Percentiles rank a stretch among this genome's conserved stretches.
Conservation (phyloP, 2,329 filamentous ascomycete genomes). For the Calonectria montana region DNA sequence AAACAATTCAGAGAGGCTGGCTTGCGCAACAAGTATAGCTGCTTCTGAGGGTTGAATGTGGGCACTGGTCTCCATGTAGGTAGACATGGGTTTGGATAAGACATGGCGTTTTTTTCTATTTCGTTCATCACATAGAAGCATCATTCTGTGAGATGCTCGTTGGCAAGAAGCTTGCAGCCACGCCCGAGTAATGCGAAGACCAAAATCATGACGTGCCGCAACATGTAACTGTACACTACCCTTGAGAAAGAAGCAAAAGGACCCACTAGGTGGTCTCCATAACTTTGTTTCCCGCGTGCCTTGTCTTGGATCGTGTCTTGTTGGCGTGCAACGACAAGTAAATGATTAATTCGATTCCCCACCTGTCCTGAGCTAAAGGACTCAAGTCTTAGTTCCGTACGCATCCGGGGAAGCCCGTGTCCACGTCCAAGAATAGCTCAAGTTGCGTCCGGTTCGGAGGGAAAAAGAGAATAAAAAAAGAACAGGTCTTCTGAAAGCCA, state of each 20-base stretch:
- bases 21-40: neutral
- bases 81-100: slow-evolving; percentile 14
- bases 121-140: slow-evolving; percentile 20
- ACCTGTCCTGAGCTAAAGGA: neutral
- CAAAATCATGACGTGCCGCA: slow-evolving; percentile 10
- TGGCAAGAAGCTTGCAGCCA: neutral
- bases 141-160: slow-evolving; percentile 14
- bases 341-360: neutral
- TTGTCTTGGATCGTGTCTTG: slow-evolving; percentile 4
- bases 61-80: slow-evolving; percentile 11
- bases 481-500: neutral
- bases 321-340: neutral
- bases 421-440: slow-evolving; percentile 11
- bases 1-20: slow-evolving; percentile 4
- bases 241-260: neutral
- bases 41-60: neutral
- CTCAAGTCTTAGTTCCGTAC: slow-evolving; percentile 1
- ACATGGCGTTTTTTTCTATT: slow-evolving; percentile 19
- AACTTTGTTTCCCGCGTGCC: neutral
- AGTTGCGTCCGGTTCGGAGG: neutral
- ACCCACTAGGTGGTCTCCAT: neutral
- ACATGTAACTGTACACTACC: neutral
- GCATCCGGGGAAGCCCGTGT: slow-evolving; percentile 8
- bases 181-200: slow-evolving; percentile 11
- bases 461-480: neutral